A percentile compares a stretch with the other conserved stretches of the same genome.
Conservation (phyloP, 2,329 filamentous ascomycete genomes). For the Amphichorda felina region DNA sequence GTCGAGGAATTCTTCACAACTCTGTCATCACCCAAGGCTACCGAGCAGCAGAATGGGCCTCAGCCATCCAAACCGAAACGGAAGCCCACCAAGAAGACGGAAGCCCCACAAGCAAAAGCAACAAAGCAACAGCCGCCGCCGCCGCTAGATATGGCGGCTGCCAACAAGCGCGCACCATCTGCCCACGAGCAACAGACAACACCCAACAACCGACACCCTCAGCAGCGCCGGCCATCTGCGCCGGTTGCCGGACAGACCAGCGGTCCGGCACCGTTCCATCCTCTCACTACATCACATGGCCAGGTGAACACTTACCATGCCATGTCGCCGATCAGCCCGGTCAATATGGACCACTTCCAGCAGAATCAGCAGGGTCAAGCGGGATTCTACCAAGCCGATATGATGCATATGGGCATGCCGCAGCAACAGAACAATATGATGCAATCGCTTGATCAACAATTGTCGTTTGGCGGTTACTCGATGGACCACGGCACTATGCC, state of each 20-base stretch:
- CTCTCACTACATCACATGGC: conserved; percentile 27
- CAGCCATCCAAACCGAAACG: conserved; percentile 15
- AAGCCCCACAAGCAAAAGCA: conserved; percentile 3
- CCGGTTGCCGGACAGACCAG: conserved; percentile 27
- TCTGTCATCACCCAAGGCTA: conserved; percentile 52
- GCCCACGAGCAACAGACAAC: conserved; percentile 2
- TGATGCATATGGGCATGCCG: conserved; percentile 38
- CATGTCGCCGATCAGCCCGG: conserved; percentile 40
- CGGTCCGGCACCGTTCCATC: conserved; percentile 24
- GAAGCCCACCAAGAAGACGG: conserved; percentile 25
- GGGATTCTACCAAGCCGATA: conserved; percentile 35
- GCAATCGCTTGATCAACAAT: conserved; percentile 62
- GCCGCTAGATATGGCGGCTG: neutral
- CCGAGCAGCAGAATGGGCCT: conserved; percentile 18
- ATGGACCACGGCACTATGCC: conserved; percentile 30
- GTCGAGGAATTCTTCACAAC: conserved; percentile 90
- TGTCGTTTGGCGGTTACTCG: conserved; percentile 64
- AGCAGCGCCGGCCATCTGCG: conserved; percentile 26
- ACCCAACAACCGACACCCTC: conserved; percentile 9
- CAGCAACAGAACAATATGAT: conserved; percentile 39
- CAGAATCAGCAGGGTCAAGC: conserved; percentile 5
- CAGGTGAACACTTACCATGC: conserved; percentile 30
- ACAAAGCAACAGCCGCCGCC: conserved; percentile 4
- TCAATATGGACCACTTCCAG: conserved; percentile 24
- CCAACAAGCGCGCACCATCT: neutral